Base-by-base conservation (phyloP, 768 basidiomycete genomes). In the Strobilomyces echinocephalus region DNA sequence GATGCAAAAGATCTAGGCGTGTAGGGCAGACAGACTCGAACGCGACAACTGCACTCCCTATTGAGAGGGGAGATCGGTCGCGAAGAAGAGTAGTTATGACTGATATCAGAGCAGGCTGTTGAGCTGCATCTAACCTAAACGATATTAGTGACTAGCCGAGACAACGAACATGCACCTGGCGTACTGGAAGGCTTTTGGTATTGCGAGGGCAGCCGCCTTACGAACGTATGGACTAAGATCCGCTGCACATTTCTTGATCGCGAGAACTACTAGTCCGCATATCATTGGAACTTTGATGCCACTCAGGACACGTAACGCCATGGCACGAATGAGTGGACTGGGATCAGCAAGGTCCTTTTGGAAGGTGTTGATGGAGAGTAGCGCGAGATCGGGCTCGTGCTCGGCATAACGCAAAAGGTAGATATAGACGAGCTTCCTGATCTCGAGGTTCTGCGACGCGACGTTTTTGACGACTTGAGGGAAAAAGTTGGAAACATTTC, bases 391-490 rank as follows among this genome's bases (percentile, higher is more conserved):
- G 14, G 97, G 95, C 63, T 97, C 94, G 33, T 85, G 82, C 39
- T 90, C 85, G 46, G 97, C 93, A 71, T 97, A 95, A 55, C 92
- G 87, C 42, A 98, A 76, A 59, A 99, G 85, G 74, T 95, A 99
- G 59, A 98, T 95, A 71, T 98, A 98, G 36, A 98, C 93, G 49
- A 99, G 84, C 72, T 98, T 97, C 54, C 95, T 85, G 63, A 95
- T 87, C 70, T 97, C 93, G 46, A 98, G 83, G 65, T 91, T 91
- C 51, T 84, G 83, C 3, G 93, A 90, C 2, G 92, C 92, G 38
- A 98, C 95, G 62, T 95, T 95, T 76, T 95, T 97, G 63, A 97
- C 94, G 26, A 99, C 97, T 65, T 90, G 89, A 5, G 97, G 90
- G 64, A 98, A 98, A 79, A 93, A 95, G 56, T 87, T 82, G 24